A percentile compares a stretch with the other conserved stretches of the same genome.
Conservation (phyloP, 1,284 basidiomycete genomes). For the Cryptococcus maquisensis region DNA sequence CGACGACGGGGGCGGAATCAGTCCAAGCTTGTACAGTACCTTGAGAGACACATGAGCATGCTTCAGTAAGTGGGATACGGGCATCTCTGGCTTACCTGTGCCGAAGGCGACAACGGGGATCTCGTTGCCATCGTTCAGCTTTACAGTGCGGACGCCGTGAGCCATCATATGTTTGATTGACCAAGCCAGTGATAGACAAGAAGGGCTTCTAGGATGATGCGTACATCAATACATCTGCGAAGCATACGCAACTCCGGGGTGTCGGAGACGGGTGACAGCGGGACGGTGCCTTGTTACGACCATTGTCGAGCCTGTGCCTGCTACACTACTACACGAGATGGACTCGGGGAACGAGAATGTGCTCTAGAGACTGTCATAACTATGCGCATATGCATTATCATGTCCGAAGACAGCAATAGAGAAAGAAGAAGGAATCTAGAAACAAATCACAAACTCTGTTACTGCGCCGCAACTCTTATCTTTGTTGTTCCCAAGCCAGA, state of each 20-base stretch:
- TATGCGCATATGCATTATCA: no score
- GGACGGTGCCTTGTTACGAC: no score
- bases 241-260: no score
- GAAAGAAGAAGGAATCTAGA: not conserved
- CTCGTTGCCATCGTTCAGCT: constrained; percentile 12
- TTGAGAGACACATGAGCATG: not conserved
- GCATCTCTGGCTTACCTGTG: constrained; percentile 9
- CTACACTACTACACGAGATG: no score
- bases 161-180: not conserved
- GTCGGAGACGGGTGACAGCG: no score
- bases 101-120: constrained; percentile 19
- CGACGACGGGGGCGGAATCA: constrained; percentile 9
- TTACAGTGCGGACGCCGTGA: constrained; percentile 3
- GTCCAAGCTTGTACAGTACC: constrained; percentile 14
- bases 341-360: no score
- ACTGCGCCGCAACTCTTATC: constrained; percentile 19
- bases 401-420: no score
- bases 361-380: not conserved
- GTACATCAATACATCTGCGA: not conserved
- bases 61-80: not conserved
- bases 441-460: not conserved
- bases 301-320: no score
- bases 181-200: not conserved
- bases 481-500: constrained; percentile 12
- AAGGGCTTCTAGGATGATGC: not conserved